phyloP scores from a whole-genome alignment of 768 basidiomycete species.

The Floccularia luteovirens region DNA sequence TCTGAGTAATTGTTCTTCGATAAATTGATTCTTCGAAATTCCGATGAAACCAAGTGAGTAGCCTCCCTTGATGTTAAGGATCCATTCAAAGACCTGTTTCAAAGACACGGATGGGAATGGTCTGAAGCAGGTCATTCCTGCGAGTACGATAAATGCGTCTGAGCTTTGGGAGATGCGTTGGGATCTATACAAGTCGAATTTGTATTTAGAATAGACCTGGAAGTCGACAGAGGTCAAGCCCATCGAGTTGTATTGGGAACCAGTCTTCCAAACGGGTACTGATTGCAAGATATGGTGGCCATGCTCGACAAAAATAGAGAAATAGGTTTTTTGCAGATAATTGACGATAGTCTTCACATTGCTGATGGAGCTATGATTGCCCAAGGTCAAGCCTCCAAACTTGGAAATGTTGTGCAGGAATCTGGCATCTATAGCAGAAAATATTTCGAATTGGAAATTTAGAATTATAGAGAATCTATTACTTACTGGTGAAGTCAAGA shows the following conservation, averaged over 20 bases:
- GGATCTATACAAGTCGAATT: not conserved
- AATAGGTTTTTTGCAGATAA: not conserved
- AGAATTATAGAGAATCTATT: not conserved
- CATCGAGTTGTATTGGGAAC: not conserved
- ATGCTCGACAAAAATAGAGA: not conserved
- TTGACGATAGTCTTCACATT: not conserved
- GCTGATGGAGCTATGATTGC: not conserved
- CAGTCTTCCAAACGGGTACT: not conserved
- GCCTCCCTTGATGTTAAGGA: not conserved
- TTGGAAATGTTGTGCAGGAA: not conserved
- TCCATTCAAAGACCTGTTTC: not conserved
- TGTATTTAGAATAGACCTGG: not conserved
- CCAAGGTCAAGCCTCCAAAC: not conserved
- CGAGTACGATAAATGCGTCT: not conserved
- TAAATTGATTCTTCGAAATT: not conserved
- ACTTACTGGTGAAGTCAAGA: not conserved
- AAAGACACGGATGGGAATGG: not conserved
- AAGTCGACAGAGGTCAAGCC: not conserved
- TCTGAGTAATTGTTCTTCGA: not conserved
- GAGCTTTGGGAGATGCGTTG: not conserved
- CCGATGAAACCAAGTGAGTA: not conserved
- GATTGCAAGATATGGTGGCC: not conserved
- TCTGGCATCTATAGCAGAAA: constrained; percentile 1
- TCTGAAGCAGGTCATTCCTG: constrained; percentile 2
- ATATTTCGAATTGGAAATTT: not conserved